These are phyloP conservation scores for Colletotrichum tamarilloi DNA, from an alignment of 2,329 filamentous ascomycete species.

Conservation along the genomic window DNA sequence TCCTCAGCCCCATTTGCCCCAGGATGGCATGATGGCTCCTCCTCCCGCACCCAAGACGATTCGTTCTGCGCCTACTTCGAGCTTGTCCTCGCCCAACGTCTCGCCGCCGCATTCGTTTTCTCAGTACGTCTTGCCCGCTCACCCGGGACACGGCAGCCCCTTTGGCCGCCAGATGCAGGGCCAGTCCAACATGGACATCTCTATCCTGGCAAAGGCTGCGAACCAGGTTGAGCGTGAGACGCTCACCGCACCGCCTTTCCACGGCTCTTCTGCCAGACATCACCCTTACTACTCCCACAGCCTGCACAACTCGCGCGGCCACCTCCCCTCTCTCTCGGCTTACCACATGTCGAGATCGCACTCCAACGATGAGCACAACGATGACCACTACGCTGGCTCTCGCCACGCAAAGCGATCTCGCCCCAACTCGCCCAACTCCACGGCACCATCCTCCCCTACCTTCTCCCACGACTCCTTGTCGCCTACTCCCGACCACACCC, in stretches of 20 bases:
- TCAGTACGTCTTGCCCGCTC: constrained; percentile 68
- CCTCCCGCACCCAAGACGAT: constrained; percentile 81
- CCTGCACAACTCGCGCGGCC: constrained; percentile 64
- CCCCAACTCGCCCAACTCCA: constrained; percentile 94
- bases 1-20: constrained; percentile 56
- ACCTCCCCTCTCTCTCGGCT: constrained; percentile 81
- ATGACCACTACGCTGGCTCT: constrained; percentile 79
- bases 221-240: constrained; percentile 72
- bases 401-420: constrained; percentile 87
- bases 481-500: constrained; percentile 97
- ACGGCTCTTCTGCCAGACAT: constrained; percentile 59
- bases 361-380: constrained; percentile 80
- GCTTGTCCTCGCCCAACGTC: constrained; percentile 91
- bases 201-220: constrained; percentile 70
- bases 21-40: constrained; percentile 78
- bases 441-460: constrained; percentile 93
- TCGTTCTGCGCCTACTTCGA: constrained; percentile 88
- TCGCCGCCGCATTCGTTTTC: constrained; percentile 93
- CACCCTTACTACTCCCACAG: constrained; percentile 65
- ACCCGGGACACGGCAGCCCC: constrained; percentile 52
- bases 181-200: constrained; percentile 61
- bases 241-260: constrained; percentile 51
- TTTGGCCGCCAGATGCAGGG: constrained; percentile 51
- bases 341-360: constrained; percentile 95
- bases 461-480: constrained; percentile 97